Conservation (phyloP, 2,329 filamentous ascomycete species). For the Orbilia brochopaga region DNA sequence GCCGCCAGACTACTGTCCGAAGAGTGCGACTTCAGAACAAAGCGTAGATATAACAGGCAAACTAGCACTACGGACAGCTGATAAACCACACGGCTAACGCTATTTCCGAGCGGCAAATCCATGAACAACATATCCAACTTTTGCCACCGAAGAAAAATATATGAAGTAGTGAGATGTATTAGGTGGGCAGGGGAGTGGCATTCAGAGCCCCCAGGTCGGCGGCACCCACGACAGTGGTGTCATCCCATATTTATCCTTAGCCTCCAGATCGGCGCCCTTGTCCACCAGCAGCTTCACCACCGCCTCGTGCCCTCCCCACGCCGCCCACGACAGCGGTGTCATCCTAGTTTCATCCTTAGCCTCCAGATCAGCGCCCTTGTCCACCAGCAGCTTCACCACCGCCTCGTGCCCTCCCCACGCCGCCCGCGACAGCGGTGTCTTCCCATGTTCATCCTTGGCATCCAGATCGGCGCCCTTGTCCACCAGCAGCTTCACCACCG, state of each 20-base stretch:
- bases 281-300: constrained; percentile 13
- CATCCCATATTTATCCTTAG: constrained; percentile 1
- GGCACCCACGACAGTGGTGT: too few relatives aligned
- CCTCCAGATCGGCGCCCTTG: neutral
- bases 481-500: neutral
- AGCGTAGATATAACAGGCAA: too few relatives aligned
- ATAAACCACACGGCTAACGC: too few relatives aligned
- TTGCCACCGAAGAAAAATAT: too few relatives aligned
- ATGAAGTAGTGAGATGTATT: too few relatives aligned
- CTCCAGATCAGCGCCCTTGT: neutral
- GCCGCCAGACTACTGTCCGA: too few relatives aligned
- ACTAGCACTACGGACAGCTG: too few relatives aligned
- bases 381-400: neutral
- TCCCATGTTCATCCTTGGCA: neutral
- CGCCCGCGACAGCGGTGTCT: neutral
- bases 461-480: neutral
- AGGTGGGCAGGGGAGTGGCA: too few relatives aligned
- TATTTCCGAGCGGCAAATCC: too few relatives aligned
- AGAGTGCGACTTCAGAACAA: too few relatives aligned
- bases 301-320: neutral
- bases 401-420: neutral
- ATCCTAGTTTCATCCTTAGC: neutral
- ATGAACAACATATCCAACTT: too few relatives aligned
- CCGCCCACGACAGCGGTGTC: neutral
- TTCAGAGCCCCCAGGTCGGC: too few relatives aligned